phyloP scores from a whole-genome alignment of 1,284 basidiomycete genomes.

The Sanguinoderma infundibulare region DNA sequence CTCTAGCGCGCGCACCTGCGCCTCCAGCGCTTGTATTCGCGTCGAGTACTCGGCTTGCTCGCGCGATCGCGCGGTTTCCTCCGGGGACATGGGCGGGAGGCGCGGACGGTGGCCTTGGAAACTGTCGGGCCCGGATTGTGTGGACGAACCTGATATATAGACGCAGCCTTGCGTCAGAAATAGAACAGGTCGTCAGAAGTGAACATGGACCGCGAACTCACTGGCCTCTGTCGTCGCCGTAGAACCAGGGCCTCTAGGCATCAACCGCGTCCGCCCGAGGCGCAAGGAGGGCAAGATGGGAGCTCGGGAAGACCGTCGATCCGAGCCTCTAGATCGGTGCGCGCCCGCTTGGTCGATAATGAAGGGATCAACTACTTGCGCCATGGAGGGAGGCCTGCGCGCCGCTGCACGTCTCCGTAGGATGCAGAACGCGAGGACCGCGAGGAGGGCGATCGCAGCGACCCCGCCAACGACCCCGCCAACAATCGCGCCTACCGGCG shows the following conservation, averaged over 20 bases:
- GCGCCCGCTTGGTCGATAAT: neutral
- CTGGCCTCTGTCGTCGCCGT: neutral
- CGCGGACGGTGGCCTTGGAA: neutral
- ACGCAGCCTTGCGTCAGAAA: neutral
- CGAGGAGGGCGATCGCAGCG: neutral
- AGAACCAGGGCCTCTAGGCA: neutral
- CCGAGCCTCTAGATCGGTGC: neutral
- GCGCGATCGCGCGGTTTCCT: neutral
- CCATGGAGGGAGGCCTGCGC: neutral
- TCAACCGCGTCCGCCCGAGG: slow-evolving; percentile 1
- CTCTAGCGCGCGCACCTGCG: slow-evolving; percentile 1
- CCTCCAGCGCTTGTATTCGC: neutral
- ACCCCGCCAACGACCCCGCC: slow-evolving; percentile 6
- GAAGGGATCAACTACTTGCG: slow-evolving; percentile 4
- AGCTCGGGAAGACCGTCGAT: neutral
- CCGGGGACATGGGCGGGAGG: neutral
- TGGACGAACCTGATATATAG: neutral
- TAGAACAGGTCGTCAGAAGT: neutral
- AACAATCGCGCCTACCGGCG: slow-evolving; percentile 1
- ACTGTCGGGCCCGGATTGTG: neutral
- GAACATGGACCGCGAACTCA: neutral
- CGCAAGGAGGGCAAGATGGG: slow-evolving; percentile 2
- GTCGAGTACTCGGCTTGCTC: neutral
- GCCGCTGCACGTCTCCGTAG: neutral
- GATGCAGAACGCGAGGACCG: neutral